Conservation (phyloP, 108 stramenopile species). For the Skeletonema costatum region DNA sequence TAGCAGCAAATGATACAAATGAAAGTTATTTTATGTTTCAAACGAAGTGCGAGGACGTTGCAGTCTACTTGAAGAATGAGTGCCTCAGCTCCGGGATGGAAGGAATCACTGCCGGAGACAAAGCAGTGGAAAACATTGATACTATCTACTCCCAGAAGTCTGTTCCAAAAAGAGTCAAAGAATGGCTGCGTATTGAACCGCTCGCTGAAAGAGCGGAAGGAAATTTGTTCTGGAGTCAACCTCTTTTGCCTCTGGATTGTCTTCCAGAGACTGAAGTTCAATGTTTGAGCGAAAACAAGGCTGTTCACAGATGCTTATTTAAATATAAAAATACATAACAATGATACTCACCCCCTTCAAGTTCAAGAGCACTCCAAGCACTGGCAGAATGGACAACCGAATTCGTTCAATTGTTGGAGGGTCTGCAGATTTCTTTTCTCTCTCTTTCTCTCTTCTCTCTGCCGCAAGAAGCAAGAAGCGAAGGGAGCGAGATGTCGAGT, state of each 20-base stretch:
- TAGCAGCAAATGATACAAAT: conserved; percentile 4
- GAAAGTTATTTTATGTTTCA: conserved; percentile 32
- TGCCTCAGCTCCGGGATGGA: conserved; percentile 8
- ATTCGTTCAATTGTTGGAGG: no score
- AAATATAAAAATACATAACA: neutral
- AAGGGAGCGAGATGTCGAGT: no score
- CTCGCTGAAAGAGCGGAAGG: conserved; percentile 38
- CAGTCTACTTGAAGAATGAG: conserved; percentile 26
- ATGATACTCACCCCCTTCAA: no score
- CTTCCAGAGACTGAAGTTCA: conserved; percentile 38
- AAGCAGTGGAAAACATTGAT: conserved; percentile 29
- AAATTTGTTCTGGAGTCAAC: conserved; percentile 6
- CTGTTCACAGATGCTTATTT: conserved; percentile 25
- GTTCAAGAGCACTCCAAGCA: no score
- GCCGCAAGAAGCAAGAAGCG: no score
- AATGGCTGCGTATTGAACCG: conserved; percentile 23
- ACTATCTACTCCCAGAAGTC: conserved; percentile 3
- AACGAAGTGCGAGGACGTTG: conserved; percentile 49
- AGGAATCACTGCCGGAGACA: conserved; percentile 1
- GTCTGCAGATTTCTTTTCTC: no score
- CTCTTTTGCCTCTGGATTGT: conserved; percentile 17
- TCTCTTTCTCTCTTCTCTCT: no score
- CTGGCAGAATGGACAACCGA: no score
- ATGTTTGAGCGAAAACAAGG: conserved; percentile 18
- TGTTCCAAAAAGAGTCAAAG: conserved; percentile 31